Conservation (phyloP, 345 rosid species). For the Eucalyptus decipiens region DNA sequence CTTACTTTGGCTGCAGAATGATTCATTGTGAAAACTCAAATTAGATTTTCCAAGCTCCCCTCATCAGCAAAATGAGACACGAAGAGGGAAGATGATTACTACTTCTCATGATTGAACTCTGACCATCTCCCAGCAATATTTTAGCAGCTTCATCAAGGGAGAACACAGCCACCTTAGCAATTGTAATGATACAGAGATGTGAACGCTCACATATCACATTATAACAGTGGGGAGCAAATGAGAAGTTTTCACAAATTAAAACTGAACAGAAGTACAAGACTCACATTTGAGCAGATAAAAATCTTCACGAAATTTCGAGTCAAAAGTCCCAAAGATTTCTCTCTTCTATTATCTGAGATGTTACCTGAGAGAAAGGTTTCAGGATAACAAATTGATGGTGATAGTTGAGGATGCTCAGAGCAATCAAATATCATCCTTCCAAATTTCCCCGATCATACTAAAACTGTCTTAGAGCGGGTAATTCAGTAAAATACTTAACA, state of each 20-base stretch:
- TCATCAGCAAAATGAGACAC: neutral
- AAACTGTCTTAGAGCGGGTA: neutral
- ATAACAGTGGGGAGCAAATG: neutral
- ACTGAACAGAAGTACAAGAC: neutral
- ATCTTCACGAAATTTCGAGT: conserved; percentile 89
- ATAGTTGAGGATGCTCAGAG: neutral
- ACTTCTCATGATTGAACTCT: conserved; percentile 76
- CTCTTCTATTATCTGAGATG: conserved; percentile 59
- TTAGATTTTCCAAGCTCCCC: neutral
- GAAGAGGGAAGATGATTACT: neutral
- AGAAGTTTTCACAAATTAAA: neutral
- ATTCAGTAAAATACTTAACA: neutral
- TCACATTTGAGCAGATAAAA: conserved; percentile 68
- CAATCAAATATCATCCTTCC: neutral
- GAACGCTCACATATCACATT: neutral
- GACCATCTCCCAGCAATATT: conserved; percentile 68
- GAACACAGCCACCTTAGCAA: conserved; percentile 44
- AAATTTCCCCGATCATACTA: neutral
- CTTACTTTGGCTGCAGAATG: conserved; percentile 75
- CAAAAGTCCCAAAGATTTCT: conserved; percentile 79
- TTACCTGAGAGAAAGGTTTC: neutral
- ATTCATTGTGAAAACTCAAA: neutral
- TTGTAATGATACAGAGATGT: neutral
- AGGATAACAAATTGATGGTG: neutral
- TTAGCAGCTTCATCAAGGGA: conserved; percentile 81